phyloP scores from a whole-genome alignment of 768 basidiomycete genomes.

The Boletellus ananas region DNA sequence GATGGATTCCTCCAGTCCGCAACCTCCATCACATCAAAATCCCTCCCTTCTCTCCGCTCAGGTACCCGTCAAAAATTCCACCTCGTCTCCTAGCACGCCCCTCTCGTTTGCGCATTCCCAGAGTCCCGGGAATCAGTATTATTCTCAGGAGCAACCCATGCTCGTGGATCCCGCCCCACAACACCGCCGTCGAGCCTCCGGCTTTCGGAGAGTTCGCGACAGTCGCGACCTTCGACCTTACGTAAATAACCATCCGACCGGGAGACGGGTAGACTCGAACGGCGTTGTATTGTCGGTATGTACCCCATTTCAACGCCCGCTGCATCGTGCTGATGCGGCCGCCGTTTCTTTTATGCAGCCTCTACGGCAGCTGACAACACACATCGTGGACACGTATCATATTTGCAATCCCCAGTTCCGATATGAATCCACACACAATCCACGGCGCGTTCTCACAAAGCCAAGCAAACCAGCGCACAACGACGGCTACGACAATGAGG shows the following conservation, averaged over 20 bases:
- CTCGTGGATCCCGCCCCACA: constrained; percentile 55
- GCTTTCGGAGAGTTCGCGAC: constrained; percentile 76
- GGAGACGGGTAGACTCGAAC: constrained; percentile 72
- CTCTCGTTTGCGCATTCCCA: constrained; percentile 60
- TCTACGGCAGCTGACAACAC: constrained; percentile 71
- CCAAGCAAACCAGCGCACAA: constrained; percentile 95
- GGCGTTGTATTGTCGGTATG: constrained; percentile 81
- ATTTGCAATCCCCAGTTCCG: constrained; percentile 94
- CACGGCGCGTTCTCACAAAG: constrained; percentile 94
- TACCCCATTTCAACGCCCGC: constrained; percentile 14
- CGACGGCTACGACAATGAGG: constrained; percentile 97
- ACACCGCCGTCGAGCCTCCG: constrained; percentile 65
- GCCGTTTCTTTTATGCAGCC: constrained; percentile 34
- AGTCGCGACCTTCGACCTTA: constrained; percentile 75
- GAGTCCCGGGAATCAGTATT: constrained; percentile 50
- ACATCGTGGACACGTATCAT: constrained; percentile 86
- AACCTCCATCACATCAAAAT: constrained; percentile 46
- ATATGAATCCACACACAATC: constrained; percentile 94
- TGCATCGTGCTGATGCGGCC: constrained; percentile 8
- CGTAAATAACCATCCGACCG: constrained; percentile 56
- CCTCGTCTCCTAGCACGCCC: constrained; percentile 70
- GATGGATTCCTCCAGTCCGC: constrained; percentile 65
- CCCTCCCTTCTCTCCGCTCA: constrained; percentile 50
- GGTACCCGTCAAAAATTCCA: constrained; percentile 46
- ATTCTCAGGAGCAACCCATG: constrained; percentile 67